These are phyloP conservation scores for Brassica carinata DNA, from an alignment of 345 rosid genomes.

Conservation along the genomic window DNA sequence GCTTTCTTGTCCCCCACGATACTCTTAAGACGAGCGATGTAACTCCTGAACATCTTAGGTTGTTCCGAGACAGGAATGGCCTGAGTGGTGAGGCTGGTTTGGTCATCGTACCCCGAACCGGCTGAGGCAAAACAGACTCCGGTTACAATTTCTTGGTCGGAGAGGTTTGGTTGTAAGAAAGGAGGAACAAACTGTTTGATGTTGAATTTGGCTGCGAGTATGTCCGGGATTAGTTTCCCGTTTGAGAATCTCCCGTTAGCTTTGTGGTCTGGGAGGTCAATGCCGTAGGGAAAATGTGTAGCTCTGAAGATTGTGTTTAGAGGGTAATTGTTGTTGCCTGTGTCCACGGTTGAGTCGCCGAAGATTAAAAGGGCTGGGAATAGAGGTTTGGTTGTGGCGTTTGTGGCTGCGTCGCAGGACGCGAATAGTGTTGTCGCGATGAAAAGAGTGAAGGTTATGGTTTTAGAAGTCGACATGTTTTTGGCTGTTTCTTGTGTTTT, in stretches of 20 bases:
- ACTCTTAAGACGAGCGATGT: background rate
- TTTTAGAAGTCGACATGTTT: background rate
- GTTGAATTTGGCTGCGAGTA: background rate
- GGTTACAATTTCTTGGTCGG: background rate
- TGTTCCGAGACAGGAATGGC: constrained; percentile 1
- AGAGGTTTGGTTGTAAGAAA: constrained; percentile 1
- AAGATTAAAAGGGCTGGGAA: background rate
- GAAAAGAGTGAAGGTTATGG: background rate
- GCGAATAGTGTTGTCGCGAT: background rate
- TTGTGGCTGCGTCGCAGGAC: background rate
- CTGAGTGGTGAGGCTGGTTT: background rate
- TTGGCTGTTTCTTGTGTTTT: background rate
- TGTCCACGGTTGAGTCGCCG: background rate
- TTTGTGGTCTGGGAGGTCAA: constrained; percentile 2
- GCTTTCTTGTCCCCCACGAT: constrained; percentile 1
- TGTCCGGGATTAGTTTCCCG: background rate
- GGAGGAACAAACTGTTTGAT: constrained; percentile 1
- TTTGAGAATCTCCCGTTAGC: background rate
- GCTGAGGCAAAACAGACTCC: background rate
- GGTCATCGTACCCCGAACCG: background rate
- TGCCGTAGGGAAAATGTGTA: background rate
- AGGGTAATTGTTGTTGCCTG: background rate
- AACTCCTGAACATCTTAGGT: background rate
- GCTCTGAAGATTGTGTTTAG: background rate
- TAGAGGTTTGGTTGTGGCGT: background rate